Conservation (phyloP, 2,329 filamentous ascomycete species). For the Aspergillus glaucus region DNA sequence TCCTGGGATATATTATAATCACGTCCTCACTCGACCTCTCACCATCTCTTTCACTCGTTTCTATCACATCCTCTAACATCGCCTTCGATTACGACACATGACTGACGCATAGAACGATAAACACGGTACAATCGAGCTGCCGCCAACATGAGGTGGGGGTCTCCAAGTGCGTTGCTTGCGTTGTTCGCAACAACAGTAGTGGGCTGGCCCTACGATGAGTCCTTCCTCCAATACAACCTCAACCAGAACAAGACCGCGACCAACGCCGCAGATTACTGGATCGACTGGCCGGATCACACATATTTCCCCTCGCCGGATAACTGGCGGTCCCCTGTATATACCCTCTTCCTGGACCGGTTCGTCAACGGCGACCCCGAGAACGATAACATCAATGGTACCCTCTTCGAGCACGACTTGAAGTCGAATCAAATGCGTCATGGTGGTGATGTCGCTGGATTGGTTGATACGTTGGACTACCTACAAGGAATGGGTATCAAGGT, state of each 20-base stretch:
- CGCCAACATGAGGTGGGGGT: constrained; percentile 26
- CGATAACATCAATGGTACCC: constrained; percentile 56
- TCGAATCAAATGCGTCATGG: constrained; percentile 60
- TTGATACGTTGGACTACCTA: constrained; percentile 58
- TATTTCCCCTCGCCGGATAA: constrained; percentile 53
- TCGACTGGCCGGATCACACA: constrained; percentile 48
- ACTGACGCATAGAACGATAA: constrained; percentile 9
- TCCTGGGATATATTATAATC: not conserved
- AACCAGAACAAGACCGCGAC: constrained; percentile 54
- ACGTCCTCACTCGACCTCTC: not conserved
- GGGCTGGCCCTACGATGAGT: constrained; percentile 45
- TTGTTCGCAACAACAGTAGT: constrained; percentile 19
- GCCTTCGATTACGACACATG: constrained; percentile 14
- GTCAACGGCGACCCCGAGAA: constrained; percentile 61
- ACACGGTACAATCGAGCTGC: constrained; percentile 5
- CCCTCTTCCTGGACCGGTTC: constrained; percentile 57
- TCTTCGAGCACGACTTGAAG: constrained; percentile 55
- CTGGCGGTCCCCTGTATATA: constrained; percentile 63
- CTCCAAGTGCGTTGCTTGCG: constrained; percentile 19
- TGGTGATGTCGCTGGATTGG: constrained; percentile 53
- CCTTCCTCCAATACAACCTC: constrained; percentile 51
- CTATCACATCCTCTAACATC: not conserved
- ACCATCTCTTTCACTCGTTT: not conserved
- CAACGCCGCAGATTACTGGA: constrained; percentile 53
- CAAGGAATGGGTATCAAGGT: constrained; percentile 60